phyloP scores from a whole-genome alignment of 352 stramenopile genomes.

The Phytophthora capsici region DNA sequence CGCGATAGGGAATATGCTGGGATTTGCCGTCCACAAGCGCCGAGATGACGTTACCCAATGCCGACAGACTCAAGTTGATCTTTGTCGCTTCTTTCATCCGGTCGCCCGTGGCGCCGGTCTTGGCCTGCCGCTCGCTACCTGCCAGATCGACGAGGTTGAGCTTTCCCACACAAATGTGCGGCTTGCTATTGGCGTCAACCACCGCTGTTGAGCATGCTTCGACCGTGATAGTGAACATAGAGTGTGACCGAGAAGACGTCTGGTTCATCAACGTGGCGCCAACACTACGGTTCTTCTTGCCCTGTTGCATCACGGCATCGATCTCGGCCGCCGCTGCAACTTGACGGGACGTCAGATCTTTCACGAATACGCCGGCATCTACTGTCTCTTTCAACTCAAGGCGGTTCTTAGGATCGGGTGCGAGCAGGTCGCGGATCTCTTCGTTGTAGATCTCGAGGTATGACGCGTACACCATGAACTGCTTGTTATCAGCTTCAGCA shows the following conservation, averaged over 20 bases:
- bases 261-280: constrained; percentile 96
- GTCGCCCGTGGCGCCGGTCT: constrained; percentile 93
- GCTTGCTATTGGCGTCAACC: constrained; percentile 22
- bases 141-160: constrained; percentile 97
- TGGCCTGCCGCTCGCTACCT: constrained; percentile 91
- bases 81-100: constrained; percentile 95
- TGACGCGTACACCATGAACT: constrained; percentile 94
- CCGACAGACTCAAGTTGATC: constrained; percentile 85
- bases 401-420: constrained; percentile 82
- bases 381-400: constrained; percentile 95
- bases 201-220: constrained; percentile 82
- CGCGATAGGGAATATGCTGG: constrained; percentile 94
- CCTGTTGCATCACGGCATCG: constrained; percentile 91
- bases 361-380: constrained; percentile 96
- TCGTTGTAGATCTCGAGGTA: constrained; percentile 99
- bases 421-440: constrained; percentile 95
- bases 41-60: constrained; percentile 85
- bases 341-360: constrained; percentile 89
- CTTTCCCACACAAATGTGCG: constrained; percentile 94
- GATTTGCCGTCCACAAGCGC: constrained; percentile 88
- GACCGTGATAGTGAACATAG: constrained; percentile 96
- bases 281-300: constrained; percentile 94
- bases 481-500: constrained; percentile 70
- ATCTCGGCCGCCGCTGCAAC: constrained; percentile 91
- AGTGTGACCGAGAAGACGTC: constrained; percentile 94